These are phyloP conservation scores for Gynochthodes officinalis DNA, from an alignment of 257 asterid genomes.

Conservation along the genomic window DNA sequence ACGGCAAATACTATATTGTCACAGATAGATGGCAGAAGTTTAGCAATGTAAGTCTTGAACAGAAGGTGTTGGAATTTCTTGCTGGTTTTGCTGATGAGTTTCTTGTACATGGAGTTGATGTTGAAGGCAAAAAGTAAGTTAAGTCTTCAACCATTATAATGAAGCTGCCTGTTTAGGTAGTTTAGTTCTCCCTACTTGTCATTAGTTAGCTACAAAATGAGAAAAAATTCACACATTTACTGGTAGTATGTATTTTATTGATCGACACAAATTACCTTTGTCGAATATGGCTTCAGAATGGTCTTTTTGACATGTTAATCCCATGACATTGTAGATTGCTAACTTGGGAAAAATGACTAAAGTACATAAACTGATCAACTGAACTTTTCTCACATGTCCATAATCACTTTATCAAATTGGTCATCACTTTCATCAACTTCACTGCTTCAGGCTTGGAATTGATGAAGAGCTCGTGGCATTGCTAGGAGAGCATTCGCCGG, in stretches of 20 bases:
- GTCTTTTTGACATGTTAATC: too few species aligned
- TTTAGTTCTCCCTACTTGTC: too few species aligned
- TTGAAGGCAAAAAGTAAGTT: slow-evolving; percentile 92
- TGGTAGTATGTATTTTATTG: too few species aligned
- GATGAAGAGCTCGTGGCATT: slow-evolving; percentile 92
- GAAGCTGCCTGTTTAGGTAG: neutral
- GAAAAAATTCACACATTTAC: too few species aligned
- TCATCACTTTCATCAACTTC: slow-evolving; percentile 1
- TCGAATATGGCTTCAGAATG: too few species aligned
- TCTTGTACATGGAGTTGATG: slow-evolving; percentile 98
- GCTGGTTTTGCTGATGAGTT: slow-evolving; percentile 83
- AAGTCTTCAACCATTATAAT: neutral
- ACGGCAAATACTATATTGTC: slow-evolving; percentile 70
- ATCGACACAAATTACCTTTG: too few species aligned
- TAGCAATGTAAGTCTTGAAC: slow-evolving; percentile 72
- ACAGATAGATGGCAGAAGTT: slow-evolving; percentile 99
- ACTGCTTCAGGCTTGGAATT: slow-evolving; percentile 70
- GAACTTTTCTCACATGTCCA: neutral
- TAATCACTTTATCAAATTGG: neutral
- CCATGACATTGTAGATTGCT: too few species aligned
- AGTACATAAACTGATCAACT: too few species aligned
- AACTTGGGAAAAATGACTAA: too few species aligned
- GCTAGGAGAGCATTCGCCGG: slow-evolving; percentile 76
- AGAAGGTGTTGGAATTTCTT: slow-evolving; percentile 58
- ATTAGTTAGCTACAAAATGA: too few species aligned